A percentile compares a stretch with the other conserved stretches of the same genome.
phyloP scores from a whole-genome alignment of 257 asterid species.

The Solanum pennellii region DNA sequence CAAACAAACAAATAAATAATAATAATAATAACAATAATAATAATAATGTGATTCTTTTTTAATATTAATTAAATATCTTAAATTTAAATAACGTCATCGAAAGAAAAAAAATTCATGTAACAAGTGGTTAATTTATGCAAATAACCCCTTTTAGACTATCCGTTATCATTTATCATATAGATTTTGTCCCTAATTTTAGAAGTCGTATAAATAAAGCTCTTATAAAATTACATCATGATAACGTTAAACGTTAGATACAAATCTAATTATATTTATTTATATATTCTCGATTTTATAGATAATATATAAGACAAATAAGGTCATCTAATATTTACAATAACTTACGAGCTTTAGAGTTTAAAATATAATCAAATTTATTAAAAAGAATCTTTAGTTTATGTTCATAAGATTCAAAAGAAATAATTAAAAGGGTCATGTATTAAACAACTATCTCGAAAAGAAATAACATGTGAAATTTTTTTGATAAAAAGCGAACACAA shows the following conservation, averaged over 20 bases:
- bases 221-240: too few relatives aligned
- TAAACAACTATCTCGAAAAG: not conserved
- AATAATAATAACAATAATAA: not conserved
- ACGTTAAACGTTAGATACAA: accelerated
- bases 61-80: not conserved
- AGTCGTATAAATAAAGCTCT: too few relatives aligned
- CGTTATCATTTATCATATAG: not conserved
- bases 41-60: not conserved
- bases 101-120: not conserved
- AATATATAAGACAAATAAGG: too few relatives aligned
- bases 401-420: not conserved
- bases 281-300: too few relatives aligned
- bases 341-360: not conserved
- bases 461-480: not conserved
- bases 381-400: not conserved
- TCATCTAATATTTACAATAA: not conserved
- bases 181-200: not conserved
- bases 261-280: too few relatives aligned
- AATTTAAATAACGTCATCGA: not conserved
- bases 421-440: too few relatives aligned
- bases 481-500: too few relatives aligned
- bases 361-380: too few relatives aligned
- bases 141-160: not conserved
- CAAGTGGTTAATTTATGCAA: not conserved
- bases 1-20: not conserved